Percentiles rank a stretch among this genome's conserved stretches.
Conservation (phyloP, 2,329 filamentous ascomycete species). For the Claviceps sp. region DNA sequence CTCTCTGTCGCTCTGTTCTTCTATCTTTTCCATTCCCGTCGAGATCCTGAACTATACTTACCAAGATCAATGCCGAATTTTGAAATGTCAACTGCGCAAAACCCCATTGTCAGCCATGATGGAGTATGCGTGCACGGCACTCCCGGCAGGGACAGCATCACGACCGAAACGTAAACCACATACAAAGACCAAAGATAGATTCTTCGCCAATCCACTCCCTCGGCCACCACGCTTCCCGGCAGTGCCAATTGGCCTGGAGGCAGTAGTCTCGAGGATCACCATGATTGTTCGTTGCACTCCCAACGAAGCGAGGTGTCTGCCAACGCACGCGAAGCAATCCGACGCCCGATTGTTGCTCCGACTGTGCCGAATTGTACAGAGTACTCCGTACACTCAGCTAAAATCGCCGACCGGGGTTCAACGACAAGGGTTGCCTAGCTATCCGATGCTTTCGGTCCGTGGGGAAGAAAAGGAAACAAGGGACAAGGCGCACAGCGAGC, state of each 20-base stretch:
- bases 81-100: slow-evolving; percentile 50
- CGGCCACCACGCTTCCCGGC: slow-evolving; percentile 1
- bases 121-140: background rate
- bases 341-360: background rate
- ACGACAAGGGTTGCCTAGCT: background rate
- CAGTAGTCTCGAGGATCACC: slow-evolving; percentile 10
- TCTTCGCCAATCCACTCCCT: slow-evolving; percentile 9
- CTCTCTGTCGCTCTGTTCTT: background rate
- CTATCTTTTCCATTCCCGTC: background rate
- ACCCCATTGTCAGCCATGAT: slow-evolving; percentile 6
- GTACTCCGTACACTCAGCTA: background rate
- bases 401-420: background rate
- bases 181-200: slow-evolving; percentile 12
- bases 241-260: slow-evolving; percentile 5
- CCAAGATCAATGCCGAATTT: slow-evolving; percentile 66
- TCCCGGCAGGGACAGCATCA: background rate
- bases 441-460: background rate
- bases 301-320: background rate
- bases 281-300: slow-evolving; percentile 3
- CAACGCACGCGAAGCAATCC: background rate
- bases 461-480: background rate
- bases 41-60: slow-evolving; percentile 20
- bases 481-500: slow-evolving; percentile 1
- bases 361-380: background rate
- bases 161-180: background rate